Evolutionary conservation across 129 eudicot genomes (phyloP).

Genomic region (Flaveria brownii): DNA sequence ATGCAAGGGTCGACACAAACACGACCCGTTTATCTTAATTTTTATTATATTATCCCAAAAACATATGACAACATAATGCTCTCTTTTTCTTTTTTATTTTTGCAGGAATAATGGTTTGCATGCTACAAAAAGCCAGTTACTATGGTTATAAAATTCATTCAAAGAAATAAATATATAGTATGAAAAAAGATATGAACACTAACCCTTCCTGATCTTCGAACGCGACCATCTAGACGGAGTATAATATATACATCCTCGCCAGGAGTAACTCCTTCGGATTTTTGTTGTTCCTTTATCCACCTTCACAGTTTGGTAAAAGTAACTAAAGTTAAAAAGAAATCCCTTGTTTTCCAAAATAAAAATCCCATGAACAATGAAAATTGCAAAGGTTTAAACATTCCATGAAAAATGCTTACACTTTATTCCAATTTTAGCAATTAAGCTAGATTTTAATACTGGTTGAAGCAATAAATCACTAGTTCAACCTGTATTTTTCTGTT

Average conservation of each 20-base stretch:
- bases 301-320: conserved; percentile 35
- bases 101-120: background rate
- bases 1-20: too few species aligned
- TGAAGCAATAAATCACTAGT: too few species aligned
- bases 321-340: background rate
- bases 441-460: too few species aligned
- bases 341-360: background rate
- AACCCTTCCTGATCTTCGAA: conserved; percentile 93
- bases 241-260: conserved; percentile 96
- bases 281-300: conserved; percentile 94
- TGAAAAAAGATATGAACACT: conserved; percentile 25
- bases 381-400: too few species aligned
- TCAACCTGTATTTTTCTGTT: background rate
- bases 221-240: conserved; percentile 93
- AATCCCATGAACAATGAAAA: too few species aligned
- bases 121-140: background rate
- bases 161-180: background rate
- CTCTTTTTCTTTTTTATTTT: background rate
- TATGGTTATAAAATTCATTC: background rate
- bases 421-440: too few species aligned
- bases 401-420: background rate
- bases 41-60: too few species aligned
- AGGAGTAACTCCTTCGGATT: conserved; percentile 85
- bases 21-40: too few species aligned
- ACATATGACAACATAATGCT: too few species aligned